These are phyloP conservation scores for Aureobasidium sp. DNA, from an alignment of 2,329 filamentous ascomycete species.

Conservation along the genomic window DNA sequence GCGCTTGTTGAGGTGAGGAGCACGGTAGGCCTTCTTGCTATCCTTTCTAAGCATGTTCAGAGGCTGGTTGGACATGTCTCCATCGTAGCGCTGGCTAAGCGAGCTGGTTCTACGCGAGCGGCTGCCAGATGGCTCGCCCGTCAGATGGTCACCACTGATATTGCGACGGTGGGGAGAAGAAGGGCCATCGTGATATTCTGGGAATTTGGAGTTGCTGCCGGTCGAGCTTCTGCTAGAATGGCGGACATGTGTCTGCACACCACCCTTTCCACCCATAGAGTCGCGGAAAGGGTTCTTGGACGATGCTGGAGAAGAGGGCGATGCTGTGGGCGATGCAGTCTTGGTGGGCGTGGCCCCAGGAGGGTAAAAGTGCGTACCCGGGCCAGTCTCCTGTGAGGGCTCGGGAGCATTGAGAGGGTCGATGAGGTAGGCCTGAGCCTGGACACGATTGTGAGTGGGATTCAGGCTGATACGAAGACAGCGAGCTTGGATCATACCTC, in stretches of 20 bases:
- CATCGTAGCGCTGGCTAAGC: slow-evolving; percentile 54
- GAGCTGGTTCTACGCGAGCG: slow-evolving; percentile 43
- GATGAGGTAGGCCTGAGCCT: slow-evolving; percentile 62
- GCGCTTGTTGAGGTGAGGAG: slow-evolving; percentile 59
- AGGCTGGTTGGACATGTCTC: slow-evolving; percentile 59
- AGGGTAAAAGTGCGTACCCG: slow-evolving; percentile 48
- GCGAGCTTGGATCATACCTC: slow-evolving; percentile 16
- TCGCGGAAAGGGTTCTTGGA: slow-evolving; percentile 40
- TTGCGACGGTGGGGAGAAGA: slow-evolving; percentile 19
- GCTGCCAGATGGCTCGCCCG: slow-evolving; percentile 16
- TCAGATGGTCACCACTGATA: slow-evolving; percentile 15
- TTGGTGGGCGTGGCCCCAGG: background rate
- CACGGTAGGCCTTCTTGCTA: slow-evolving; percentile 57
- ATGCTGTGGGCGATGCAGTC: slow-evolving; percentile 27
- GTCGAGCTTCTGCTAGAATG: slow-evolving; percentile 40
- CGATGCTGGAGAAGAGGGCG: slow-evolving; percentile 30
- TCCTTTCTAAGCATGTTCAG: slow-evolving; percentile 61
- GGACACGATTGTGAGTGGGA: slow-evolving; percentile 18
- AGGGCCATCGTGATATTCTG: slow-evolving; percentile 41
- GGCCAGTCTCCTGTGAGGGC: slow-evolving; percentile 60
- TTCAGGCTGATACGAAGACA: background rate
- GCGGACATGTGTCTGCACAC: slow-evolving; percentile 15
- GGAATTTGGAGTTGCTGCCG: slow-evolving; percentile 47
- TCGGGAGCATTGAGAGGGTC: slow-evolving; percentile 63
- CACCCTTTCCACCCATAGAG: slow-evolving; percentile 17